Evolutionary conservation across 257 asterid species (phyloP).

Genomic region (Solanum chilense): DNA sequence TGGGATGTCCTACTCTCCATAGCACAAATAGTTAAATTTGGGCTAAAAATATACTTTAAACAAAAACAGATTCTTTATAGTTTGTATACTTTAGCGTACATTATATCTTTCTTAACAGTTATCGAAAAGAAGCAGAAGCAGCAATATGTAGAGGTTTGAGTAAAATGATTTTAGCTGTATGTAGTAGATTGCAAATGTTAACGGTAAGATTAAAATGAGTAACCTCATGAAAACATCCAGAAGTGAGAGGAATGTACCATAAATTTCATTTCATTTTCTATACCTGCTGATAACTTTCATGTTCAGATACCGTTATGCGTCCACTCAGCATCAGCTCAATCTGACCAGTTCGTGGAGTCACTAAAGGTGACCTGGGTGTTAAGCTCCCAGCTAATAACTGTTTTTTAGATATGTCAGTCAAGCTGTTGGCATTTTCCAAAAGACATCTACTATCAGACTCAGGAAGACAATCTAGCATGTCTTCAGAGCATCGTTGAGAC

Average conservation of each 20-base stretch:
- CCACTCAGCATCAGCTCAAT: constrained; percentile 68
- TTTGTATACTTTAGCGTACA: background rate
- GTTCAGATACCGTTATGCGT: constrained; percentile 54
- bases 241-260: background rate
- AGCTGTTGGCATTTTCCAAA: constrained; percentile 30
- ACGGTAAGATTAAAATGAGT: background rate
- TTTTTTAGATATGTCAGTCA: constrained; percentile 33
- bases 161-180: background rate
- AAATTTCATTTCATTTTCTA: background rate
- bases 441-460: constrained; percentile 33
- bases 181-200: background rate
- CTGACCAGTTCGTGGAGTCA: constrained; percentile 76
- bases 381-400: constrained; percentile 63
- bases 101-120: background rate
- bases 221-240: background rate
- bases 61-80: background rate
- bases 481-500: constrained; percentile 37
- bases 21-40: background rate
- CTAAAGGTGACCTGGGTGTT: constrained; percentile 88
- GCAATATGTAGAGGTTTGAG: background rate
- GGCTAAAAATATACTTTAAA: background rate
- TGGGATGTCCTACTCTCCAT: background rate
- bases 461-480: constrained; percentile 33
- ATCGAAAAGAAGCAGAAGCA: background rate
- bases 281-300: constrained; percentile 91